phyloP scores from a whole-genome alignment of 1,139 yeast genomes.

The Lodderomyces orthopsilosis region DNA sequence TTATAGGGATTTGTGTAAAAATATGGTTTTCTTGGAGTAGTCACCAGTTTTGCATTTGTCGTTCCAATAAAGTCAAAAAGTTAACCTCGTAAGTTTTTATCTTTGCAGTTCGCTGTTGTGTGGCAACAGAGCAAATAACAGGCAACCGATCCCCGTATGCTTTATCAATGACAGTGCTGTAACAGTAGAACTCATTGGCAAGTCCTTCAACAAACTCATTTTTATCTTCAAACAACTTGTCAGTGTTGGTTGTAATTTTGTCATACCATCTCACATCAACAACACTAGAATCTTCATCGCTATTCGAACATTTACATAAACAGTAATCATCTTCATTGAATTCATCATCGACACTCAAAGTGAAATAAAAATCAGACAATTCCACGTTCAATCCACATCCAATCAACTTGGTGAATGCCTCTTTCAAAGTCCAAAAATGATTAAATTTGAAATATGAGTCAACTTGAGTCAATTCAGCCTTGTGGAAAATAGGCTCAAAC shows the following conservation, averaged over 20 bases:
- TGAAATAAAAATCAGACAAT: constrained; percentile 27
- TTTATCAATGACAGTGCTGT: constrained; percentile 19
- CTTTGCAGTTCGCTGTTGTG: constrained; percentile 11
- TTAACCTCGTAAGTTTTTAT: constrained; percentile 4
- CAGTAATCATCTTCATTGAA: constrained; percentile 7
- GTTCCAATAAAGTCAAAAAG: background rate
- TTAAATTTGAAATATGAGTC: constrained; percentile 36
- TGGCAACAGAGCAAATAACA: constrained; percentile 26
- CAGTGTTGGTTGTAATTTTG: constrained; percentile 12
- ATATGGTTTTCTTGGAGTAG: background rate
- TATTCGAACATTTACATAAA: background rate
- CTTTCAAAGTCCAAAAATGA: constrained; percentile 72
- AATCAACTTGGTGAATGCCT: constrained; percentile 59
- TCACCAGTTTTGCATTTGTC: background rate
- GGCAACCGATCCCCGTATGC: constrained; percentile 17
- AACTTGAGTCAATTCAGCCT: constrained; percentile 31
- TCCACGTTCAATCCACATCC: constrained; percentile 64
- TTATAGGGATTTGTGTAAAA: no score
- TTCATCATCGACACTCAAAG: constrained; percentile 4
- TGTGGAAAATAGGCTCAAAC: constrained; percentile 50
- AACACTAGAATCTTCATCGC: background rate
- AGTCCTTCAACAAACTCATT: constrained; percentile 13
- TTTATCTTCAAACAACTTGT: constrained; percentile 9
- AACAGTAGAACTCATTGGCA: constrained; percentile 19
- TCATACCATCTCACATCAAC: constrained; percentile 15